Percentiles rank a stretch among this genome's conserved stretches.
Evolutionary conservation across 1,284 basidiomycete species (phyloP).

Genomic region (Fistulina hepatica): DNA sequence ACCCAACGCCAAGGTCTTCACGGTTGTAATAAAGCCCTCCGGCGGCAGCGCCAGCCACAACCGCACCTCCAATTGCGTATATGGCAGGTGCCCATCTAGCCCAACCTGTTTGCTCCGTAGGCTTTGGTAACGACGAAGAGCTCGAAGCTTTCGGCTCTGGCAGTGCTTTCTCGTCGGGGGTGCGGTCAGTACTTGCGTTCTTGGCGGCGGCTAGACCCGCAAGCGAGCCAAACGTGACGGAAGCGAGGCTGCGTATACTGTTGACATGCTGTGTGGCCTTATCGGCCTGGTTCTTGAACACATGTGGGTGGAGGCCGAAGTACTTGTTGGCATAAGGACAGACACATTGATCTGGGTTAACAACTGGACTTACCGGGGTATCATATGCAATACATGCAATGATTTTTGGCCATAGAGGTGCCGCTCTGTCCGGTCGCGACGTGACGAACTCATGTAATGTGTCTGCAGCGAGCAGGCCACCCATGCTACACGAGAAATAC

Average conservation of each 20-base stretch:
- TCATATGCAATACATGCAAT: constrained; percentile 81
- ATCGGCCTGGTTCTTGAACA: constrained; percentile 78
- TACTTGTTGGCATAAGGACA: constrained; percentile 39
- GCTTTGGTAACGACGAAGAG: too few relatives aligned
- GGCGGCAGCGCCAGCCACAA: constrained; percentile 78
- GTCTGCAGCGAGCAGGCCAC: constrained; percentile 81
- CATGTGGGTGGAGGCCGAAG: constrained; percentile 75
- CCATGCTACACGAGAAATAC: constrained; percentile 55
- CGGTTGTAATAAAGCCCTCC: constrained; percentile 74
- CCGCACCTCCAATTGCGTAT: constrained; percentile 53
- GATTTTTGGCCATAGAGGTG: constrained; percentile 75
- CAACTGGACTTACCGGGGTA: constrained; percentile 64
- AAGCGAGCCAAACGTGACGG: constrained; percentile 44
- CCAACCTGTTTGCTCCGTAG: constrained; percentile 33
- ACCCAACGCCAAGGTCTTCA: constrained; percentile 60
- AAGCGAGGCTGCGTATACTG: constrained; percentile 50
- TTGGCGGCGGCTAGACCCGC: constrained; percentile 37
- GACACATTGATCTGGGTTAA: too few relatives aligned
- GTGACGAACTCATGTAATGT: constrained; percentile 65
- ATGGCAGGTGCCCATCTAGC: constrained; percentile 52
- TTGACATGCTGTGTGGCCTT: constrained; percentile 69
- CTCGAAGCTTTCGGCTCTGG: constrained; percentile 18
- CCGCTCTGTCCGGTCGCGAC: constrained; percentile 46
- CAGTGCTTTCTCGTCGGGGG: constrained; percentile 17
- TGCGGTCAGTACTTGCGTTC: constrained; percentile 24